These are phyloP conservation scores for Oemleria cerasiformis DNA, from an alignment of 306 rosid species.

Conservation along the genomic window DNA sequence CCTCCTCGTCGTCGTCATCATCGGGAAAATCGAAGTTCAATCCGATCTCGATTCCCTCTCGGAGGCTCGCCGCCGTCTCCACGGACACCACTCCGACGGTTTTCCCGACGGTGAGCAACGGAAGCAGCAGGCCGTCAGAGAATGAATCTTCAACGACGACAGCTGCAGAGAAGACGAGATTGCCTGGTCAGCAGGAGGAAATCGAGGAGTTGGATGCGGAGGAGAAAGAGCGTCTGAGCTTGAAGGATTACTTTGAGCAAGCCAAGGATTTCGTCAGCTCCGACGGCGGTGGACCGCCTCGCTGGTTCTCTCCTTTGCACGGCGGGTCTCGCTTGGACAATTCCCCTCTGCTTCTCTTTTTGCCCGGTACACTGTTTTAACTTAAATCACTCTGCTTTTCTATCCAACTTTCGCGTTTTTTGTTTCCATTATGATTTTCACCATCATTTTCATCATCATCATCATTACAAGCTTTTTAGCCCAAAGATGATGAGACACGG, in stretches of 20 bases:
- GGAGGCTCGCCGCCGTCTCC: slow-evolving; percentile 34
- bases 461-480: background rate
- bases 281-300: slow-evolving; percentile 62
- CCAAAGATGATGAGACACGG: background rate
- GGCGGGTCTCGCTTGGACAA: slow-evolving; percentile 33
- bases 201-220: slow-evolving; percentile 10
- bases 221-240: slow-evolving; percentile 18
- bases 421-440: too few species aligned
- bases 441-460: background rate
- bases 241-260: slow-evolving; percentile 48
- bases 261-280: slow-evolving; percentile 42
- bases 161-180: slow-evolving; percentile 1
- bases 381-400: slow-evolving; percentile 2
- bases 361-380: slow-evolving; percentile 22
- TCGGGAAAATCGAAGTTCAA: slow-evolving; percentile 8
- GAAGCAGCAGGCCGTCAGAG: background rate
- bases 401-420: too few species aligned
- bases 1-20: slow-evolving; percentile 1
- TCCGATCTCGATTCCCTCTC: slow-evolving; percentile 6
- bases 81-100: slow-evolving; percentile 19
- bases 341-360: slow-evolving; percentile 67
- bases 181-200: slow-evolving; percentile 6
- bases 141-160: slow-evolving; percentile 7
- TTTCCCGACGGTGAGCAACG: background rate
- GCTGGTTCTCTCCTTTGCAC: slow-evolving; percentile 86